These are phyloP conservation scores for Danielozyma ontarioensis DNA, from an alignment of 805 yeast genomes.

Conservation along the genomic window DNA sequence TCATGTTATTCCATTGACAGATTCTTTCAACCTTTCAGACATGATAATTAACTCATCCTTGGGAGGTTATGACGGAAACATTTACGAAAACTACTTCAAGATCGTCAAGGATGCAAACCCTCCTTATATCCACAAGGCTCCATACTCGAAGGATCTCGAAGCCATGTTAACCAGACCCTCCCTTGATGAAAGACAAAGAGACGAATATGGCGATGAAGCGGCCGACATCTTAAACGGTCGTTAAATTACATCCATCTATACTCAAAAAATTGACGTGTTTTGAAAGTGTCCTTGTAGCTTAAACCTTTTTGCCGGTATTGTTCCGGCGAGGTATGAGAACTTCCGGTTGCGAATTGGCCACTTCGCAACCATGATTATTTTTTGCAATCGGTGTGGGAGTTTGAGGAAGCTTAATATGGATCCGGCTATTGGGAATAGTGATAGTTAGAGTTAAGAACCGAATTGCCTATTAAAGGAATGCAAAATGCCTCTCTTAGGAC, in stretches of 20 bases:
- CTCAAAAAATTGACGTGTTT: not conserved
- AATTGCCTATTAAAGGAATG: too few species aligned
- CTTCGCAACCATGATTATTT: too few species aligned
- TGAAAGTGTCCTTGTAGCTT: too few species aligned
- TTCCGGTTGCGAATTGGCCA: too few species aligned
- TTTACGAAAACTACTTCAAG: constrained; percentile 70
- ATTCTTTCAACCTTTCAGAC: constrained; percentile 78
- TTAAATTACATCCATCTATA: too few species aligned
- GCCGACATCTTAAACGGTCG: constrained; percentile 15
- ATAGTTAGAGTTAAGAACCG: too few species aligned
- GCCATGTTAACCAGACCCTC: constrained; percentile 29
- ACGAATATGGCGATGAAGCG: constrained; percentile 25
- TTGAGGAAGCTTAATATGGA: too few species aligned
- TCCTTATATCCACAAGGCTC: constrained; percentile 52
- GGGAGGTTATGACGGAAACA: constrained; percentile 78
- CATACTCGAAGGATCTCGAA: constrained; percentile 42
- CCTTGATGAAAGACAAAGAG: constrained; percentile 29
- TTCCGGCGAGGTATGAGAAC: too few species aligned
- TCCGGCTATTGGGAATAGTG: too few species aligned
- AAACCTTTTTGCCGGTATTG: too few species aligned
- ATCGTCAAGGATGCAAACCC: constrained; percentile 47
- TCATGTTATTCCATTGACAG: constrained; percentile 74
- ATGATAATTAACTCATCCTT: constrained; percentile 76
- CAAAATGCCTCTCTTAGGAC: too few species aligned
- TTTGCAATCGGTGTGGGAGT: too few species aligned